phyloP scores from a whole-genome alignment of 768 basidiomycete species.

The Cubamyces lactineus region DNA sequence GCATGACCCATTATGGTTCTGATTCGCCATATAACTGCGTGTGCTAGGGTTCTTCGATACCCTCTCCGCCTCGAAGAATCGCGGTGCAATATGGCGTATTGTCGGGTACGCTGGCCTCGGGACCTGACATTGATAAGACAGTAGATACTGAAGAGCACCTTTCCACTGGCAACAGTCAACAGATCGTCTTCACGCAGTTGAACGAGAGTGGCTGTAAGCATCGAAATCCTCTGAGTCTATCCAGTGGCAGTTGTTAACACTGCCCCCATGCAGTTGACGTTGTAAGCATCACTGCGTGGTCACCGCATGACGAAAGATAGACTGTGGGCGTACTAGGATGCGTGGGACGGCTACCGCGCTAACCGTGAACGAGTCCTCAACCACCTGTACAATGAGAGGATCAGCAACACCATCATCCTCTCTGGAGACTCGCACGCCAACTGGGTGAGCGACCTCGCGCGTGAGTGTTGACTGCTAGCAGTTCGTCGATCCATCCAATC shows the following conservation, averaged over 20 bases:
- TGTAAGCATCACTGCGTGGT: constrained; percentile 23
- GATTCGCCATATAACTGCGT: neutral
- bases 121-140: no score
- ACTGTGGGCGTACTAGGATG: constrained; percentile 41
- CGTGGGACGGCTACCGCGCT: constrained; percentile 63
- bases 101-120: constrained; percentile 43
- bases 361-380: constrained; percentile 55
- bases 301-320: neutral
- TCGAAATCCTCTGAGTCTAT: neutral
- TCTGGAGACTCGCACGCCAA: constrained; percentile 67
- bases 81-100: constrained; percentile 58
- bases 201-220: constrained; percentile 44
- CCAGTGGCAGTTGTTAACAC: no score
- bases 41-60: constrained; percentile 51
- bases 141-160: no score
- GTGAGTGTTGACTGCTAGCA: constrained; percentile 41
- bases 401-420: constrained; percentile 58
- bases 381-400: constrained; percentile 52
- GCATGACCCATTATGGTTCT: neutral
- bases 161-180: constrained; percentile 43
- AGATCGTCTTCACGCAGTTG: constrained; percentile 58
- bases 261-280: constrained; percentile 28
- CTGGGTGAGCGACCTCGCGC: constrained; percentile 61
- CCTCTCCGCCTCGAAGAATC: constrained; percentile 46
- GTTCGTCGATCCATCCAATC: no score